Evolutionary conservation across 1,139 yeast species (phyloP), one percentile per base, ranked within the genome.

Genomic region (Nematodospora anomalae): DNA sequence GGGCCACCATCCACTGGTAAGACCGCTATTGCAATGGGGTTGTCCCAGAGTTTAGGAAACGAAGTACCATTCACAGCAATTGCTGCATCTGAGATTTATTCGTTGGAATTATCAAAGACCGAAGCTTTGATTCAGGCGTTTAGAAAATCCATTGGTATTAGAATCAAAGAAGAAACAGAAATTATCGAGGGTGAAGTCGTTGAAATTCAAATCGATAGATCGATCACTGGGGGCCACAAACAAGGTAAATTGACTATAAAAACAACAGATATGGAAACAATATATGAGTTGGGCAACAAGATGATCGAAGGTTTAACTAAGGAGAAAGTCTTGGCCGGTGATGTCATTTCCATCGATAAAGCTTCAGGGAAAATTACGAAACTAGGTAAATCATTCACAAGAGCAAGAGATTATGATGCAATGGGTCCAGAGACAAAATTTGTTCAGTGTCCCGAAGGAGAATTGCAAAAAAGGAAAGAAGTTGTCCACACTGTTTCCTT

Each of bases 1-100:
- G 99, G 99, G 6, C 98, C 98, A 7, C 98, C 98, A 23, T 85
- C 96, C 1, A 94, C 98, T 2, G 99, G 99, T 61, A 94, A 94
- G 61, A 94, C 99, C 8, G 99, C 99, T 35, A 82, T 94, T 54
- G 99, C 99, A 20, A 89, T 90, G 92, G 99, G 97, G 20, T 71
- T 92, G 41, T 77, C 96, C 9, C 97, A 92, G 61, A 79, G 81
- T 33, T 73, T 94, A 49, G 98, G 98, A 10, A 56, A 67, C 14
- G 96, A 90, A 52, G 97, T 94, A 29, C 98, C 98, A 30, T 94
- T 94, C 62, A 92, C 97, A 7, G 89, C 95, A 9, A 75, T 94
- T 53, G 90, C 96, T 3, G 98, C 96, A 5, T 83, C 95, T 28
- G 99, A 94, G 64, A 80, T 94, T 38, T 94, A 81, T 53, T 87